Percentiles rank a stretch among this genome's conserved stretches.
These are phyloP conservation scores for Pelargonium hybrid DNA, from an alignment of 441 rosid genomes.

Conservation along the genomic window DNA sequence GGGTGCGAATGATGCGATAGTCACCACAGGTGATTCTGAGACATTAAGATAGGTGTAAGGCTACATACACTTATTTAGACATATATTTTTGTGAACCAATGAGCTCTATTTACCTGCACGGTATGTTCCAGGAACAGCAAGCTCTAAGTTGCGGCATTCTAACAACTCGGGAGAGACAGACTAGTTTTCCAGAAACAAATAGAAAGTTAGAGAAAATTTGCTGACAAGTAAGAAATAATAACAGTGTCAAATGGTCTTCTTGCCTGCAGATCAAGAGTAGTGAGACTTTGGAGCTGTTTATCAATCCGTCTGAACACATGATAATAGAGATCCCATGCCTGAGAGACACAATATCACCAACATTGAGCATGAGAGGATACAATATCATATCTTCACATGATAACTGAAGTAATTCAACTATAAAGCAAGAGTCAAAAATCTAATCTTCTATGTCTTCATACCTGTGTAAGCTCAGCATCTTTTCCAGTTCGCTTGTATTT, in stretches of 20 bases:
- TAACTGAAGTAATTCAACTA: no score
- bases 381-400: no score
- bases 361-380: constrained; percentile 18
- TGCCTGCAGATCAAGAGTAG: constrained; percentile 90
- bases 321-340: constrained; percentile 98
- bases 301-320: constrained; percentile 94
- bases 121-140: constrained; percentile 98
- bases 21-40: constrained; percentile 81
- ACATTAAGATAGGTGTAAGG: constrained; percentile 2
- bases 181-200: constrained; percentile 31
- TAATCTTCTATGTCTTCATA: constrained; percentile 12
- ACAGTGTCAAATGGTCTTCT: constrained; percentile 19
- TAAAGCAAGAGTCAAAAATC: no score
- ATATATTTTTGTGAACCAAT: constrained; percentile 2
- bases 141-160: constrained; percentile 83
- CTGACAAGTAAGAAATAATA: constrained; percentile 14
- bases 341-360: background rate
- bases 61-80: constrained; percentile 11
- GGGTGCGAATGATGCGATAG: constrained; percentile 78
- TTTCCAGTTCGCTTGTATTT: constrained; percentile 81
- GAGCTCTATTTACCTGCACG: constrained; percentile 55
- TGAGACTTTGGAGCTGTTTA: constrained; percentile 88
- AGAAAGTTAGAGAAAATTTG: constrained; percentile 22
- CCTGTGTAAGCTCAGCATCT: constrained; percentile 99
- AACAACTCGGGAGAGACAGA: constrained; percentile 95